These are phyloP conservation scores for Talaromyces marneffei DNA, from an alignment of 2,329 filamentous ascomycete genomes.

Conservation along the genomic window DNA sequence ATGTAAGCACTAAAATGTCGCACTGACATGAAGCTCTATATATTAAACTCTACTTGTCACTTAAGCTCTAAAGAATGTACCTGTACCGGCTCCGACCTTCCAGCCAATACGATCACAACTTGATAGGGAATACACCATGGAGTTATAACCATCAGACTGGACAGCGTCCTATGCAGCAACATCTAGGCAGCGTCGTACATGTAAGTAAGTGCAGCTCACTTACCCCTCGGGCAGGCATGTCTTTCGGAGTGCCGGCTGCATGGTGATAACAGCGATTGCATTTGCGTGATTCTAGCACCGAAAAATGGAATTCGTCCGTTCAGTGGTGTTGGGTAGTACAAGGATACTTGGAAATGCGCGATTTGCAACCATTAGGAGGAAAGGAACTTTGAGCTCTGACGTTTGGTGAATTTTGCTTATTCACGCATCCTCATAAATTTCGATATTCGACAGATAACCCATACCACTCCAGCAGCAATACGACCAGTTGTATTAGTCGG, in stretches of 20 bases:
- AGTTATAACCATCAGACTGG: background rate
- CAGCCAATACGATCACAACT: background rate
- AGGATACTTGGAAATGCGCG: background rate
- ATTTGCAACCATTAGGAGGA: background rate
- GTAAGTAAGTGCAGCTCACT: background rate
- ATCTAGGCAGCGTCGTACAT: background rate
- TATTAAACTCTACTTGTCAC: background rate
- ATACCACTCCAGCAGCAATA: background rate
- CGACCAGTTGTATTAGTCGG: background rate
- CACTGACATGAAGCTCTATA: background rate
- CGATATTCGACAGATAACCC: background rate
- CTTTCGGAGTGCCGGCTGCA: background rate
- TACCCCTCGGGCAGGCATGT: background rate
- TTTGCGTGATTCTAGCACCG: background rate
- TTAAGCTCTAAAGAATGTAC: background rate
- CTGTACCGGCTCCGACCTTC: background rate
- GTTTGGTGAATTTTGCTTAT: background rate
- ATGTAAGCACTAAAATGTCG: background rate
- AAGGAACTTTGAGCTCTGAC: background rate
- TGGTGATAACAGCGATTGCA: background rate
- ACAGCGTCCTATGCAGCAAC: background rate
- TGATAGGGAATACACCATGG: background rate
- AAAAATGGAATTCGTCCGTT: background rate
- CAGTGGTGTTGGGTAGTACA: background rate
- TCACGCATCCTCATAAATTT: background rate